Conservation (phyloP, 2,329 filamentous ascomycete genomes). For the Clonostachys solani region DNA sequence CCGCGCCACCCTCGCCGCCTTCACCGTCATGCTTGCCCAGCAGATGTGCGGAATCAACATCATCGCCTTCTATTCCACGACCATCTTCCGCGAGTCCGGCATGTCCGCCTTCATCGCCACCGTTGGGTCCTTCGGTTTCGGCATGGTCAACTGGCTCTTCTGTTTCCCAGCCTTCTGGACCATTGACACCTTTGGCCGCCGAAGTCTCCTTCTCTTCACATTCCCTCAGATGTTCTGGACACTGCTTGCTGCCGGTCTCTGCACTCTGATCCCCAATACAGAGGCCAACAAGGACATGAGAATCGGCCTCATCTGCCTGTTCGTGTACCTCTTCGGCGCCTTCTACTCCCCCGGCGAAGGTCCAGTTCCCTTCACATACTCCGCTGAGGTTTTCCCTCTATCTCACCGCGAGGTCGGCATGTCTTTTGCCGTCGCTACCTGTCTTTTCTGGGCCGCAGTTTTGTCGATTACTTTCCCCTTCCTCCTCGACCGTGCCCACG, state of each 20-base stretch:
- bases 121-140: conserved; percentile 41
- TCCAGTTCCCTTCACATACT: conserved; percentile 58
- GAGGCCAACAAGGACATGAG: conserved; percentile 25
- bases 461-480: conserved; percentile 47
- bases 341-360: conserved; percentile 65
- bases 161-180: conserved; percentile 64
- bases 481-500: conserved; percentile 28
- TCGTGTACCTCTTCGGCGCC: conserved; percentile 59
- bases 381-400: conserved; percentile 60
- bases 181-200: conserved; percentile 63
- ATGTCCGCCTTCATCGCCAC: conserved; percentile 48
- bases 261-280: conserved; percentile 20
- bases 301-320: conserved; percentile 52
- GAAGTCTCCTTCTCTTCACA: conserved; percentile 57
- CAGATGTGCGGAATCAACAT: conserved; percentile 69
- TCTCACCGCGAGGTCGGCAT: conserved; percentile 62
- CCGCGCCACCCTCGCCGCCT: conserved; percentile 70
- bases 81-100: conserved; percentile 54
- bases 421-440: conserved; percentile 58
- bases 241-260: conserved; percentile 37
- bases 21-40: conserved; percentile 75
- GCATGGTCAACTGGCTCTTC: conserved; percentile 59
- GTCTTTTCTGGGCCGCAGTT: conserved; percentile 48
- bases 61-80: conserved; percentile 70
- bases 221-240: conserved; percentile 64